Evolutionary conservation across 805 yeast genomes (phyloP), one percentile per base, ranked within the genome.

Genomic region (Saccharomycopsis sp.): DNA sequence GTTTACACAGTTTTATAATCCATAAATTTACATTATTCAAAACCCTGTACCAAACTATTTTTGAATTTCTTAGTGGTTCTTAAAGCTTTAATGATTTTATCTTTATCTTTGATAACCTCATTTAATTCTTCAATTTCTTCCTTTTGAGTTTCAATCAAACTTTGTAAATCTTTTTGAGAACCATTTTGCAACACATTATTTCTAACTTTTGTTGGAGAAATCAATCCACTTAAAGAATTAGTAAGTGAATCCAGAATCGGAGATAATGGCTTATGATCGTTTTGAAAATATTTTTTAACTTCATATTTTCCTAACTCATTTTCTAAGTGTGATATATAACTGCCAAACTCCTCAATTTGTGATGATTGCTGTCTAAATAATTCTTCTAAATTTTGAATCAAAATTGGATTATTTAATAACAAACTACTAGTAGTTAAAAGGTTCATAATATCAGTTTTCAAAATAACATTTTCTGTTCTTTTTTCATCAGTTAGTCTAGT

Each of bases 61-160:
- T 88, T 67, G 26, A 80, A 67, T 51, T 76, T 69, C 27, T 74
- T 68, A 2, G 84, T 73, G 34, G 80, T 74, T 27, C 79, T 74
- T 41, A 86, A 61, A 1, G 89, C 86, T 45, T 71, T 74, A 43
- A 87, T 82, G 48, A 87, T 78, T 34, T 77, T 76, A 50, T 86
- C 94, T 56, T 86, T 87, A 47, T 81, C 83, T 34, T 70, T 68
- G 29, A 83, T 52, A 33, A 71, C 66, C 37, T 74, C 79, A 50
- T 70, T 69, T 49, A 88, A 62, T 37, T 77, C 85, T 35, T 60
- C 51, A 12, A 87, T 72, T 51, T 82, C 89, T 36, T 76, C 84
- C 42, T 72, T 78, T 49, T 77, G 79, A 33, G 78, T 82, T 46
- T 66, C 65, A 41, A 76, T 51, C 6, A 74, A 34, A 5, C 41